A percentile compares a stretch with the other conserved stretches of the same genome.
Conservation (phyloP, 768 basidiomycete genomes). For the Polyporus arcularius region DNA sequence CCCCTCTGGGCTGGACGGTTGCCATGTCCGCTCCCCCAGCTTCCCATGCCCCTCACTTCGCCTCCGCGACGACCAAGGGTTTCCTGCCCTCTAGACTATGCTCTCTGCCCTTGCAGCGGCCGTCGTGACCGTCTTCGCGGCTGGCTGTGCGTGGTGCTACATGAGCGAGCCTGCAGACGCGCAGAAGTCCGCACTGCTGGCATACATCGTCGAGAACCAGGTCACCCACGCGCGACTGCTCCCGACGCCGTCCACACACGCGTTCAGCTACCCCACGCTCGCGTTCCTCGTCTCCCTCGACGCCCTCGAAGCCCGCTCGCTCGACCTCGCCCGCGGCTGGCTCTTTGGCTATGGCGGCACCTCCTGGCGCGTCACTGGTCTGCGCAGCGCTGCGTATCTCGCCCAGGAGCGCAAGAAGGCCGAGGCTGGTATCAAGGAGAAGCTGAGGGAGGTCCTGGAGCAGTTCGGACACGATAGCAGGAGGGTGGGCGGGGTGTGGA, state of each 20-base stretch:
- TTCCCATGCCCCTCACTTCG: not conserved
- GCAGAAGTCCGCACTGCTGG: not conserved
- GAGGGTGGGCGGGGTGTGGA: conserved; percentile 52
- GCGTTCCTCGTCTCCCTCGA: conserved; percentile 57
- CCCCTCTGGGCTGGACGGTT: not conserved
- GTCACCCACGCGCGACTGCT: conserved; percentile 56
- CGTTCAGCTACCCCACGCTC: conserved; percentile 63
- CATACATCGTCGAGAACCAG: conserved; percentile 51
- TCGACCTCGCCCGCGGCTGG: conserved; percentile 51
- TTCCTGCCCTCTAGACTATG: not conserved
- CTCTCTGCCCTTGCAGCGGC: not conserved
- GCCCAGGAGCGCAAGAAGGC: conserved; percentile 3
- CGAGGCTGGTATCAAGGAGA: conserved; percentile 35
- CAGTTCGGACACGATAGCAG: conserved; percentile 28
- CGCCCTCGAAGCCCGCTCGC: conserved; percentile 45
- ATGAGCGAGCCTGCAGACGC: not conserved
- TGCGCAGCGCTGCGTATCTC: conserved; percentile 41
- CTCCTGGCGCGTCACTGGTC: conserved; percentile 45
- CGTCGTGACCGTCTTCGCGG: not conserved
- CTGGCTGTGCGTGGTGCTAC: not conserved
- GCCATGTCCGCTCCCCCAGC: not conserved
- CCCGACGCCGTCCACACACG: conserved; percentile 48
- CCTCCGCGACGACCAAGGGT: not conserved
- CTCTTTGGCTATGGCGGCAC: conserved; percentile 57
- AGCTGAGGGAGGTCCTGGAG: conserved; percentile 40